Evolutionary conservation across 768 basidiomycete species (phyloP).

Genomic region (Brasilioporus rufonigricans): DNA sequence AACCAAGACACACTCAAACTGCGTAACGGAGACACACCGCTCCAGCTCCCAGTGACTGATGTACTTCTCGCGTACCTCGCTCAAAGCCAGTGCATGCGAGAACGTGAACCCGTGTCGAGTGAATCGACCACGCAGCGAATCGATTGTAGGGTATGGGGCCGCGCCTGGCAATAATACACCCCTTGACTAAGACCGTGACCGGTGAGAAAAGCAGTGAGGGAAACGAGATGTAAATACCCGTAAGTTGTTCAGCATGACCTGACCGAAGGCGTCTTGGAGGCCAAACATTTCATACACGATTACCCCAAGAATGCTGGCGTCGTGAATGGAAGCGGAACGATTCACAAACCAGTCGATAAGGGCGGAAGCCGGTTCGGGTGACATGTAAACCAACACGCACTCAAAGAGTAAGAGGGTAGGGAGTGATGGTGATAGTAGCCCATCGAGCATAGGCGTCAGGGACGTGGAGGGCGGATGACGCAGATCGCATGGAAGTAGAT

Average conservation of each 20-base stretch:
- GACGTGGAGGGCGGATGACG: conserved; percentile 52
- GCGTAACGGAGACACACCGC: conserved; percentile 36
- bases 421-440: conserved; percentile 50
- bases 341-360: conserved; percentile 75
- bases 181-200: conserved; percentile 48
- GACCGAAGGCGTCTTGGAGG: conserved; percentile 84
- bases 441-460: conserved; percentile 37
- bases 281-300: conserved; percentile 91
- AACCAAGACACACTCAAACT: neutral
- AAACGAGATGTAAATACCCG: conserved; percentile 45
- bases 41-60: conserved; percentile 44
- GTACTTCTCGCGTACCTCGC: conserved; percentile 45
- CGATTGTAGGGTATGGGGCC: conserved; percentile 54
- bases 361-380: conserved; percentile 52
- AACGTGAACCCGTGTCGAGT: conserved; percentile 49
- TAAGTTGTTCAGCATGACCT: conserved; percentile 87
- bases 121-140: conserved; percentile 58
- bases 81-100: conserved; percentile 8
- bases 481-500: conserved; percentile 77
- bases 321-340: conserved; percentile 35
- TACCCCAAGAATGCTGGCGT: conserved; percentile 40
- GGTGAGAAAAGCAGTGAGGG: neutral
- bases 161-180: conserved; percentile 75
- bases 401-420: conserved; percentile 90
- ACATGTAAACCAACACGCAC: conserved; percentile 86